phyloP scores from a whole-genome alignment of 352 stramenopile species.

The Phytophthora podocarpi region DNA sequence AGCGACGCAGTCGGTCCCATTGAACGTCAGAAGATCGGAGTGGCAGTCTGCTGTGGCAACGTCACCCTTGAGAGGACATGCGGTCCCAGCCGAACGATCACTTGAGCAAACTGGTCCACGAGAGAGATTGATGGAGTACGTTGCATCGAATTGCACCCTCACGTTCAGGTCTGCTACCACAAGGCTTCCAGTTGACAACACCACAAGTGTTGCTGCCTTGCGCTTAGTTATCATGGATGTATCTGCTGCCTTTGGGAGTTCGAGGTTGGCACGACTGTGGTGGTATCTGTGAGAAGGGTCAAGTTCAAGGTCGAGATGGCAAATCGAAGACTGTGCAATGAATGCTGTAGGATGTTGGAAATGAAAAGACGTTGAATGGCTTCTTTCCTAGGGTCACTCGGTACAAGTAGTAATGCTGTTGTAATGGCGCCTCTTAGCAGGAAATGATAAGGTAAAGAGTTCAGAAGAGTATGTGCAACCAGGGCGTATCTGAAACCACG shows the following conservation, averaged over 20 bases:
- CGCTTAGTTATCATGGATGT: neutral
- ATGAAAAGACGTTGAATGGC: no score
- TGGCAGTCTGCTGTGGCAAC: slow-evolving; percentile 8
- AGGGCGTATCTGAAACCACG: no score
- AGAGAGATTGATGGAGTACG: neutral
- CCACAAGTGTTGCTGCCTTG: neutral
- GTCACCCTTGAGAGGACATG: slow-evolving; percentile 4
- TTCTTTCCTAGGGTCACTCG: no score
- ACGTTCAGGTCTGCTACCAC: neutral
- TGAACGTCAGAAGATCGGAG: neutral
- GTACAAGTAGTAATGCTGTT: no score
- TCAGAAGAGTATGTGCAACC: no score
- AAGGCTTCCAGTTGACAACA: neutral
- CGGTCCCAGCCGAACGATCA: neutral
- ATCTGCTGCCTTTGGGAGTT: no score
- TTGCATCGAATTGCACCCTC: slow-evolving; percentile 2
- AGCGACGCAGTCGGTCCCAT: slow-evolving; percentile 9
- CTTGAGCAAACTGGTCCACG: slow-evolving; percentile 2
- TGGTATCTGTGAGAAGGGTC: neutral
- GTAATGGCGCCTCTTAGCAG: no score
- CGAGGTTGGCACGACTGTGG: no score
- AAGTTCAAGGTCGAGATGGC: neutral
- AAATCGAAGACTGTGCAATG: neutral
- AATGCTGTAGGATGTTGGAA: no score
- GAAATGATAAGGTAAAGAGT: no score